Evolutionary conservation across 805 yeast genomes (phyloP), one percentile per base, ranked within the genome.

Genomic region (Lipomyces sp.): DNA sequence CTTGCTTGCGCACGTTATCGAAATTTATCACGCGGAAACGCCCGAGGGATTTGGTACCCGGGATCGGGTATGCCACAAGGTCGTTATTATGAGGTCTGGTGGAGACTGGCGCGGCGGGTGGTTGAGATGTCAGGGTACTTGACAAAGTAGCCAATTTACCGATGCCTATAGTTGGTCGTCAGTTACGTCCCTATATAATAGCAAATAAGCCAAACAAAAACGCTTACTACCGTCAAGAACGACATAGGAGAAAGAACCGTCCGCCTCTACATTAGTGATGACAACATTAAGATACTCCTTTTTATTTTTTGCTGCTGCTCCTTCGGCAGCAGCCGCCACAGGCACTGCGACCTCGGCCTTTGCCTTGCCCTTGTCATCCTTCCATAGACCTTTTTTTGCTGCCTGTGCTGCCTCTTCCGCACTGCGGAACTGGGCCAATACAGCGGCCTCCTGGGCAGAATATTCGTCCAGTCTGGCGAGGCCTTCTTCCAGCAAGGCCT

Each of bases 371-470:
- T 82, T 87, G 73, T 84, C 88, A 70, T 84, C 75, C 35, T 78
- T 77, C 97, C 97, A 92, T 4, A 90, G 57, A 15, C 96, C 96
- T 71, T 81, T 75, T 72, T 82, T 83, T 39, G 76, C 77, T 0
- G 73, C 72, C 74, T 83, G 83, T 1, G 97, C 96, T 8, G 74
- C 75, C 37, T 82, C 85, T 76, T 90, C 89, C 10, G 92, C 90
- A 32, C 81, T 85, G 56, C 80, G 76, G 37, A 91, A 81, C 64
- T 84, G 86, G 39, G 81, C 73, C 57, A 81, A 85, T 71, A 80
- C 84, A 51, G 86, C 84, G 60, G 89, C 86, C 18, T 61, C 64
- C 59, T 84, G 84, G 6, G 89, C 85, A 0, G 94, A 88, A 60
- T 84, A 82, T 60, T 84, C 90, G 73, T 90, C 94, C 11, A 86